Percentiles rank a stretch among this genome's conserved stretches.
These are phyloP conservation scores for Hamamelis virginiana DNA, from an alignment of 164 flowering plant species.

Conservation along the genomic window DNA sequence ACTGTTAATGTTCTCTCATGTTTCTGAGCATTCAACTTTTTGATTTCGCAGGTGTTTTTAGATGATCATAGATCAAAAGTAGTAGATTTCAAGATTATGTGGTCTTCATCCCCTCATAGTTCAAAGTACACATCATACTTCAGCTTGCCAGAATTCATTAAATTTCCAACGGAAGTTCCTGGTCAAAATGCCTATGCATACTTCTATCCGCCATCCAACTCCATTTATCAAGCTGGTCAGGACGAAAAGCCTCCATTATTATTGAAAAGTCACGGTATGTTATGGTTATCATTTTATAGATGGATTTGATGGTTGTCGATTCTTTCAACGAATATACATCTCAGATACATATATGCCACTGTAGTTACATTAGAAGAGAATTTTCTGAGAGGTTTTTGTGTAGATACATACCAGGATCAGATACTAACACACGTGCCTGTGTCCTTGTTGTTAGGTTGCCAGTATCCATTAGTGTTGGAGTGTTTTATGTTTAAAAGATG, in stretches of 20 bases:
- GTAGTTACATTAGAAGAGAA: too few species aligned
- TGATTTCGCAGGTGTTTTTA: conserved; percentile 57
- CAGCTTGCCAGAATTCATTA: conserved; percentile 79
- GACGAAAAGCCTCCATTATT: conserved; percentile 90
- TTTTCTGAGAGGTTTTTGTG: too few species aligned
- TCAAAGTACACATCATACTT: conserved; percentile 52
- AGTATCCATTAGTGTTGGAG: too few species aligned
- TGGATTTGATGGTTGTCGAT: not conserved
- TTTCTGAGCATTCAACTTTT: not conserved
- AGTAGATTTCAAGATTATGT: conserved; percentile 56
- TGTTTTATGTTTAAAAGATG: too few species aligned
- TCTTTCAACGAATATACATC: not conserved
- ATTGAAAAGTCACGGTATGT: conserved; percentile 81
- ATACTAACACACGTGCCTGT: too few species aligned
- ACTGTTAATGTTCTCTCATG: not conserved
- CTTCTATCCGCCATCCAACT: conserved; percentile 87
- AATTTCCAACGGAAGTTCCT: conserved; percentile 81
- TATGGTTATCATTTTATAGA: not conserved
- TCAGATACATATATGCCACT: not conserved
- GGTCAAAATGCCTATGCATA: conserved; percentile 92
- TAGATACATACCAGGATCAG: too few species aligned
- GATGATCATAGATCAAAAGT: conserved; percentile 45
- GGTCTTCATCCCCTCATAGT: conserved; percentile 79
- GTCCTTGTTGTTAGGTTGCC: too few species aligned
- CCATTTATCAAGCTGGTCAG: conserved; percentile 50